These are phyloP conservation scores for Chrysanthemum lavandulifolium DNA, from an alignment of 129 eudicot species.

Conservation along the genomic window DNA sequence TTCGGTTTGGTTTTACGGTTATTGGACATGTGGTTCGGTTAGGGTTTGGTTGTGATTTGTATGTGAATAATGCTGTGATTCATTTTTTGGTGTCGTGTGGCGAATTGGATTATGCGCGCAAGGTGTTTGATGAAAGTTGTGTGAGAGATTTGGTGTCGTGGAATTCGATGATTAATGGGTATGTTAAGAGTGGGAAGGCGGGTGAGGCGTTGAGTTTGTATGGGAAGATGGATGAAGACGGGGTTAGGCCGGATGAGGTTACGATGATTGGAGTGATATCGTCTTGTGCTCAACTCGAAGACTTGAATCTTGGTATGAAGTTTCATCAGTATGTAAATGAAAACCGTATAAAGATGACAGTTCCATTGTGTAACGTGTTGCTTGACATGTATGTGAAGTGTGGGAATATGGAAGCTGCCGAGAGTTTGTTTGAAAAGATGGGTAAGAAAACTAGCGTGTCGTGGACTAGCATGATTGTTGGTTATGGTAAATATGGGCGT, in stretches of 20 bases:
- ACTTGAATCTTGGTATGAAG: conserved; percentile 50
- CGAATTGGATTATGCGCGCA: conserved; percentile 40
- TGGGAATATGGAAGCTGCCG: conserved; percentile 49
- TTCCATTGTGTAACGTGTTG: conserved; percentile 52
- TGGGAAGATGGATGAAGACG: conserved; percentile 40
- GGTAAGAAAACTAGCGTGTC: conserved; percentile 52
- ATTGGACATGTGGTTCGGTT: conserved; percentile 54
- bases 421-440: conserved; percentile 52
- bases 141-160: conserved; percentile 67
- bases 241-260: conserved; percentile 60
- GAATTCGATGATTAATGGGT: conserved; percentile 60
- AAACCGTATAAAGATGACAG: conserved; percentile 36
- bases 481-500: conserved; percentile 52
- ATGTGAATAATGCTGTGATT: conserved; percentile 59
- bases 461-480: conserved; percentile 71
- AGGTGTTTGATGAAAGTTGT: conserved; percentile 57
- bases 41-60: conserved; percentile 50
- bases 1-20: conserved; percentile 42
- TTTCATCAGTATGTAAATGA: conserved; percentile 41
- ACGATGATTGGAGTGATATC: conserved; percentile 74
- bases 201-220: conserved; percentile 46
- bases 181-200: conserved; percentile 43
- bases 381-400: conserved; percentile 76
- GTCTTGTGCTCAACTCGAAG: conserved; percentile 52
- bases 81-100: conserved; percentile 62